Evolutionary conservation across 2,329 filamentous ascomycete genomes (phyloP), one percentile per base, ranked within the genome.

Genomic region (Aspergillus niger): DNA sequence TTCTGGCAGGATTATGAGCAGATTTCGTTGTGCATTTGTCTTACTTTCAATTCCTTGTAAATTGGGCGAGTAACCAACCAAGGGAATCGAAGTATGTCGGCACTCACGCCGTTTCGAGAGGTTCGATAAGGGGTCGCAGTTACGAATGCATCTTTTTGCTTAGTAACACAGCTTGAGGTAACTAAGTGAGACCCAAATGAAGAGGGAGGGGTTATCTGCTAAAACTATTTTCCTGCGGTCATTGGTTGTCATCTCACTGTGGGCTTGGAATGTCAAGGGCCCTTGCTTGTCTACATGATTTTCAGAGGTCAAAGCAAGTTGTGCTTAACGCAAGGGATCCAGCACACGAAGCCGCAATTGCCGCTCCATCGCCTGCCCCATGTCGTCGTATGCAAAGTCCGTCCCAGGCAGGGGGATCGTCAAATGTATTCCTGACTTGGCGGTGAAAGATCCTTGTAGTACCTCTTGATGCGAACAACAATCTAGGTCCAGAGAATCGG

Each of bases 401-500:
- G 41, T 52, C 32, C 49, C 49, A 52, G 30, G 49, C 49, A 52
- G 28, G 49, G 28, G 49, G 30, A 36, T 52, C 28, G 49, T 38
- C 49, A 52, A 52, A 36, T 32, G 49, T 52, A 52, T 52, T 52
- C 49, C 49, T 52, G 30, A 52, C 32, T 38, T 22, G 49, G 49
- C 32, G 49, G 49, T 36, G 28, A 52, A 36, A 38, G 28, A 52
- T 52, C 49, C 28, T 52, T 38, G n/a, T 52, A 36, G 30, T 39
- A 38, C 28, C 28, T 52, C 49, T 52, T 52, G 49, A 52, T 36
- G 49, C 49, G 49, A 52, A 52, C 49, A 38, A 52, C 30, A 24
- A 52, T 52, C 49, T 52, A 52, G 49, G 17, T 52, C 49, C 49
- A 52, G 49, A 52, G 30, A 52, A 52, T 52, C 49, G 28, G 49